phyloP scores from a whole-genome alignment of 2,329 filamentous ascomycete genomes.

The Aspergillus fructus region DNA sequence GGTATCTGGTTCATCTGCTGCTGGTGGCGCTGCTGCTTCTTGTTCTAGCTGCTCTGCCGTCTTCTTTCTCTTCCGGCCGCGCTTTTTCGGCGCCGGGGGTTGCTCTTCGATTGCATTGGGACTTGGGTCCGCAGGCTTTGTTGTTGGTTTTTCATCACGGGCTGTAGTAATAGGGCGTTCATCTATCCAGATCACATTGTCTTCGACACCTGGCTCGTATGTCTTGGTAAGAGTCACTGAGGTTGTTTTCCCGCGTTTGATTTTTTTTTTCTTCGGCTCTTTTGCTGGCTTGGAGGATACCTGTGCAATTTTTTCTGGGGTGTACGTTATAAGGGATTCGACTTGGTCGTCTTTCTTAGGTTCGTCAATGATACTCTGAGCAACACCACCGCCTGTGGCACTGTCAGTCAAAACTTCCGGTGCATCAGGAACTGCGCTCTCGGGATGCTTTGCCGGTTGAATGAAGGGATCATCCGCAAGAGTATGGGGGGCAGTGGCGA shows the following conservation, averaged over 20 bases:
- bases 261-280: conserved; percentile 42
- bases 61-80: conserved; percentile 43
- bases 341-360: neutral
- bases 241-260: conserved; percentile 46
- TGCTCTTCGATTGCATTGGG: neutral
- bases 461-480: neutral
- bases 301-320: neutral
- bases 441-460: neutral
- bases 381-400: neutral
- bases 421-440: neutral
- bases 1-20: neutral
- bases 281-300: conserved; percentile 15
- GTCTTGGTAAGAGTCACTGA: conserved; percentile 33
- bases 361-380: neutral
- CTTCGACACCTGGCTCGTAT: conserved; percentile 33
- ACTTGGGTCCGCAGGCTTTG: neutral
- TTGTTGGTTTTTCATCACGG: neutral
- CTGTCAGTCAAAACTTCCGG: neutral
- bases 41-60: conserved; percentile 23
- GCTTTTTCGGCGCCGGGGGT: conserved; percentile 39
- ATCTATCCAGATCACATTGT: conserved; percentile 44
- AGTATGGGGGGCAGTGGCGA: neutral
- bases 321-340: neutral
- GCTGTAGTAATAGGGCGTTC: conserved; percentile 23
- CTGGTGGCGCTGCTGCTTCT: neutral